Evolutionary conservation across 331 rosid species (phyloP), one percentile per base, ranked within the genome.

Genomic region (Rosa hybrid): DNA sequence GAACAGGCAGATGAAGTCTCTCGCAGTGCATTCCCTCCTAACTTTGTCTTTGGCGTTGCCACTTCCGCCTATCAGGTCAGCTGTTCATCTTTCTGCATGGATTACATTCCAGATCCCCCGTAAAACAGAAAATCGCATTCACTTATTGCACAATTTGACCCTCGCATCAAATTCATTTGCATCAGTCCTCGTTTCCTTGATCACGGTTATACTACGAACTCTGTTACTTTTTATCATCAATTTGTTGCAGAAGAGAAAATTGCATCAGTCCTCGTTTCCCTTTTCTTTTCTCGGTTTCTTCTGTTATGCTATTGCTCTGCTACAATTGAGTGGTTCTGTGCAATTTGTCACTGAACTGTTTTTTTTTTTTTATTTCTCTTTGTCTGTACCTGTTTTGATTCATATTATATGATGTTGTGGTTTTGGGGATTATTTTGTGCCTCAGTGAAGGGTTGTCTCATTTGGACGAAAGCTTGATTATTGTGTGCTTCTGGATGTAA

Each of bases 41-140:
- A 89, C 75, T 92, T 94, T 72, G 70, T 92, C 74, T 94, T 94
- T 46, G 98, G 98, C 12, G 90, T 89, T 8, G 94, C 97, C 76
- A 94, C 98, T 65, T 94, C 98, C 38, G 90, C 98, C 5, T 92
- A 94, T 84, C 98, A 94, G 97, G 98, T 94, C 30, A 60, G 25
- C 48, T 48, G 48, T 64, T 65, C 62, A 20, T 65, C 39, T 46
- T 25, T 12, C 45, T 41, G 17, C 0, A 17, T 30, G 44, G 39
- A 39, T 49, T 64, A 1, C 71, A 7, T 57, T 17, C 57, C 38
- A 45, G 75, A 30, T 64, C 44, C 18, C 11, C 44, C 6, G n/a
- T 60, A 10, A 23, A n/a, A 60, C 25, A 8, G 20, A 56, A 6
- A 20, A 20, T n/a, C 62, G 2, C 62, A 54, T 51, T 51, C 57